Percentiles rank a stretch among this genome's conserved stretches.
Evolutionary conservation across 202 grass and related monocot genomes (phyloP).

Genomic region (Setaria viridis): DNA sequence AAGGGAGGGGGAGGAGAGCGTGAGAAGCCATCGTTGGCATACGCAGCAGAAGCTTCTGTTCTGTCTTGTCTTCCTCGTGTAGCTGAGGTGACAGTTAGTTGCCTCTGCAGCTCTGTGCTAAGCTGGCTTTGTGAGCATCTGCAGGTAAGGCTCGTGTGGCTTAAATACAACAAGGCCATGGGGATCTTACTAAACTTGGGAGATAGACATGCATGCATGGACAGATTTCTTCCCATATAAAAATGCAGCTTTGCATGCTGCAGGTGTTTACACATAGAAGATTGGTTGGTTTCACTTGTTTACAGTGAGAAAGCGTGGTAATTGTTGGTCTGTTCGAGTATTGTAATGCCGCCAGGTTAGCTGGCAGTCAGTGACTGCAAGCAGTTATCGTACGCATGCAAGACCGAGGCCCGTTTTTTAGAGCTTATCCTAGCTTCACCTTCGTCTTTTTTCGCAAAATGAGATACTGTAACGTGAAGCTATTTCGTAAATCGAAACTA

Average conservation of each 20-base stretch:
- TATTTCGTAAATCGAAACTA: no score
- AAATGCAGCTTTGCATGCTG: neutral
- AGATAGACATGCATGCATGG: neutral
- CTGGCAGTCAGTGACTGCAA: neutral
- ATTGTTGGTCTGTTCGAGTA: neutral
- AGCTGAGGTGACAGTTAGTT: neutral
- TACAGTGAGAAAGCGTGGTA: neutral
- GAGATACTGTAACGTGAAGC: no score
- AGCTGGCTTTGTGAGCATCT: constrained; percentile 1
- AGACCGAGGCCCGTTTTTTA: no score
- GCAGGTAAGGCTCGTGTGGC: neutral
- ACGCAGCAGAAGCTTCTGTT: neutral
- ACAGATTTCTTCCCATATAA: neutral
- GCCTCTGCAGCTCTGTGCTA: neutral
- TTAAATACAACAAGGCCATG: constrained; percentile 11
- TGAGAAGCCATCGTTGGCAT: constrained; percentile 13
- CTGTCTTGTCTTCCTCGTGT: neutral
- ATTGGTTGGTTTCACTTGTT: constrained; percentile 10
- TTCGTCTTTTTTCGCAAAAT: no score
- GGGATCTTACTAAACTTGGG: constrained; percentile 9
- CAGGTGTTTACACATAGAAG: neutral
- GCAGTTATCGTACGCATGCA: neutral
- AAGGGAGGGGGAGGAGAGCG: neutral
- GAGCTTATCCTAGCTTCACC: no score
- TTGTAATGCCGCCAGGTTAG: neutral